phyloP scores from a whole-genome alignment of 352 stramenopile species.

The Globisporangium solare region DNA sequence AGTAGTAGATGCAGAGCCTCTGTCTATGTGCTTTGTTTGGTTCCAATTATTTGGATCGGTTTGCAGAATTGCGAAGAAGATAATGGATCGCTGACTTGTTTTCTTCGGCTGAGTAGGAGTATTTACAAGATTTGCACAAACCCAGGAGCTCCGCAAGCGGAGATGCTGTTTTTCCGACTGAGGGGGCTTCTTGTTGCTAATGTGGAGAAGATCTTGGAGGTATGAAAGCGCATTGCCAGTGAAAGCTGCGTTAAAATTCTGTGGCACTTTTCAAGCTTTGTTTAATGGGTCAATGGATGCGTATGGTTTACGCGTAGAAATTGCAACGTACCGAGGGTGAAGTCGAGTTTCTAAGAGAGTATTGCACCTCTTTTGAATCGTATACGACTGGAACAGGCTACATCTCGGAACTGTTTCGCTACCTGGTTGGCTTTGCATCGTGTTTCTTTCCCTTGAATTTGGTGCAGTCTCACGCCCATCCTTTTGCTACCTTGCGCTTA shows the following conservation, averaged over 20 bases:
- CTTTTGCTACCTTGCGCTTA: not conserved
- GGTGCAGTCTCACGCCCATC: not conserved
- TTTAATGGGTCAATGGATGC: not conserved
- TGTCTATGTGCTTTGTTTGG: not conserved
- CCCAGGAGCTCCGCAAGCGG: conserved; percentile 66
- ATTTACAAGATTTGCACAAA: conserved; percentile 90
- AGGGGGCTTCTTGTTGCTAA: conserved; percentile 63
- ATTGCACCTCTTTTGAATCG: conserved; percentile 63
- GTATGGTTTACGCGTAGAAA: conserved; percentile 21
- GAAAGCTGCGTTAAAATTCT: too few relatives aligned
- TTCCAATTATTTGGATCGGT: too few relatives aligned
- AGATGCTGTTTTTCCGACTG: conserved; percentile 81
- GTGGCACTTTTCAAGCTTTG: too few relatives aligned
- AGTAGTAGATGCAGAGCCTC: conserved; percentile 19
- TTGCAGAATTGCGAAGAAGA: too few relatives aligned
- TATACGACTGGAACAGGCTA: conserved; percentile 74
- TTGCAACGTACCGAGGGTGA: conserved; percentile 58
- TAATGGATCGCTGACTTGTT: too few relatives aligned
- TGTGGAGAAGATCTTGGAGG: conserved; percentile 56
- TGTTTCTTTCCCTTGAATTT: not conserved
- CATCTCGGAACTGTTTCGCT: conserved; percentile 81
- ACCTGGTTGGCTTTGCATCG: conserved; percentile 34
- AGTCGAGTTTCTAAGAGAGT: conserved; percentile 57
- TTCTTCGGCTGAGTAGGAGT: conserved; percentile 24
- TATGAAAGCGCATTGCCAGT: conserved; percentile 2